Base-by-base conservation (phyloP, 306 rosid genomes). In the Prunus armeniaca region DNA sequence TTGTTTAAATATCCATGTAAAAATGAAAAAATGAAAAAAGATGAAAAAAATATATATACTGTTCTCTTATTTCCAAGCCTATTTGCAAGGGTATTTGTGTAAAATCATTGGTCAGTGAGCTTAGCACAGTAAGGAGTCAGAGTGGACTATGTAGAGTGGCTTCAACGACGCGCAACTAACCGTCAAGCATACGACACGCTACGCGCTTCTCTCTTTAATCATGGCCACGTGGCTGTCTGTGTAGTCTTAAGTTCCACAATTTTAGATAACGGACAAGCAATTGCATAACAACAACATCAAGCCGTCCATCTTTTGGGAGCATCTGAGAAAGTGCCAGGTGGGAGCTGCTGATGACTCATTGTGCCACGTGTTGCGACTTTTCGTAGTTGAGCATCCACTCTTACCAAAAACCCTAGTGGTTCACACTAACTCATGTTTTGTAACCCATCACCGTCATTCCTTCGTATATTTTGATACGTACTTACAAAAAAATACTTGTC, bases 161-260 rank as follows among this genome's bases (percentile, higher is more conserved):
- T 76, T 81, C 81, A 71, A 78, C 86, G 79, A 91, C 88, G 87
- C 81, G 75, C 62, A 62, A 67, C 30, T 10, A 51, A 63, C 73
- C 71, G 86, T 78, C 51, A 9, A 32, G 56, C 38, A 45, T 62
- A 58, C 77, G 81, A 78, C 87, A 90, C 87, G 87, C 85, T 70
- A 83, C 81, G 56, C 87, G 69, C 70, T 68, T 14, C n/a, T 6
- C 15, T 46, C 67, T 20, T 12, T 3, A 10, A 1, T 1, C 19
- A 43, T 27, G 32, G 79, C 77, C 92, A 83, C 84, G 89, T 86
- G 83, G 88, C 80, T 1, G 22, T 38, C 34, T 3, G 63, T 20
- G 20, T 30, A 49, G 34, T 41, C 19, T 38, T 30, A 3, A 71
- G 69, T 75, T 82, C 89, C 89, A 81, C 89, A 67, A 82, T 80